A percentile compares a stretch with the other conserved stretches of the same genome.
Conservation (phyloP, 2,329 filamentous ascomycete genomes). For the Penicillium concentricum region DNA sequence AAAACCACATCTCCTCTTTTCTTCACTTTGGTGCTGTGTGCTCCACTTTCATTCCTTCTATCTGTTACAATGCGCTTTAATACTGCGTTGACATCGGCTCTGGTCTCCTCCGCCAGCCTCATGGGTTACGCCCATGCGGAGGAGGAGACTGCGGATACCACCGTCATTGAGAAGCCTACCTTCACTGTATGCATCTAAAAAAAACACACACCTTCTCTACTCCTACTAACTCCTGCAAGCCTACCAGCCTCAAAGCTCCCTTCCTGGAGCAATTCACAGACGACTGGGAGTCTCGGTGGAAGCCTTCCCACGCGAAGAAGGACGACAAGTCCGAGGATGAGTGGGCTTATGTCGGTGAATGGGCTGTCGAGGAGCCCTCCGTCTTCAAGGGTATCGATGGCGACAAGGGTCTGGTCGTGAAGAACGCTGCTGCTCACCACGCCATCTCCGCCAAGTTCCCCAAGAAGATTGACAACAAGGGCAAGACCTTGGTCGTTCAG, state of each 20-base stretch:
- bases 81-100: slow-evolving; percentile 68
- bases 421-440: slow-evolving; percentile 97
- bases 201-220: slow-evolving; percentile 9
- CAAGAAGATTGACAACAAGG: slow-evolving; percentile 95
- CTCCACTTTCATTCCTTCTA: slow-evolving; percentile 13
- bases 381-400: slow-evolving; percentile 90
- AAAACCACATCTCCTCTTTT: slow-evolving; percentile 30
- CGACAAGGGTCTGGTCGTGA: slow-evolving; percentile 95
- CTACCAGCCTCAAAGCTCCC: slow-evolving; percentile 81
- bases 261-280: slow-evolving; percentile 99
- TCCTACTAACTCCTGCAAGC: slow-evolving; percentile 53
- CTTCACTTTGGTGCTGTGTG: slow-evolving; percentile 15
- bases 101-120: slow-evolving; percentile 69
- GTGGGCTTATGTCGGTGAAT: slow-evolving; percentile 96
- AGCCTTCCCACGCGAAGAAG: slow-evolving; percentile 95
- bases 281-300: slow-evolving; percentile 92
- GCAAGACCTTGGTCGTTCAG: slow-evolving; percentile 93
- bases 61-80: slow-evolving; percentile 74
- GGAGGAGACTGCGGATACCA: slow-evolving; percentile 58
- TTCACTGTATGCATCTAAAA: slow-evolving; percentile 70
- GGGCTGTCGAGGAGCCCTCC: slow-evolving; percentile 90
- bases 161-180: slow-evolving; percentile 67
- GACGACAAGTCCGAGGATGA: slow-evolving; percentile 79
- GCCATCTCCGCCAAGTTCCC: slow-evolving; percentile 99
- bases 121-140: slow-evolving; percentile 65